Base-by-base conservation (phyloP, 176 grass and related monocot genomes). In the Tillandsia leiboldiana region DNA sequence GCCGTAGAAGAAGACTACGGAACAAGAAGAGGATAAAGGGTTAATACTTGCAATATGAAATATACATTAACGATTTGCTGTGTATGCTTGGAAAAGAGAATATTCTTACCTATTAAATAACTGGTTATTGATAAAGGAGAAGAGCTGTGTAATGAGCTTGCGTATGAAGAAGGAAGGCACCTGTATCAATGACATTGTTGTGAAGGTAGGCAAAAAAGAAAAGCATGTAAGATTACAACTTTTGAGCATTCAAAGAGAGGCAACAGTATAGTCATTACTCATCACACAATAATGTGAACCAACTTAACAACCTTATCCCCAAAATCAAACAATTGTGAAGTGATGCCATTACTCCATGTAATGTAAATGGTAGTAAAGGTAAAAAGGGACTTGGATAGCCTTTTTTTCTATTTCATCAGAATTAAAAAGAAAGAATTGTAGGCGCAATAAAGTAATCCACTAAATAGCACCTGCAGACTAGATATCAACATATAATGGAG, bases 121-220 rank as follows among this genome's bases (percentile, higher is more conserved):
- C 64, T 99, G 94, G 83, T 90, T 93, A 80, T 99, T 99, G 69
- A 99, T 90, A 68, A 93, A 99, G 12, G 94, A 92, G 69, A 99
- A 99, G 71, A 99, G 79, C 47, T 99, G 94, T 57, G 87, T 90
- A 51, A 93, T 80, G 51, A 99, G 94, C 82, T 99, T 99, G 64
- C 89, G 94, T 47, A 93, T 90, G 75, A 99, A 99, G 75, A 99
- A 93, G 58, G 86, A 87, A 10, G 89, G 89, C 51, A 99, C 94
- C 94, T 99, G 81, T 64, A 84, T 71, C 59, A 90, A 24, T 72
- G 51, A 78, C 15, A 42, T 51, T 69, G 12, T 82, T 50, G 75
- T 54, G 42, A 29, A 24, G 66, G 64, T 18, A 66, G 76, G 69
- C 56, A 15, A 77, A 69, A 17, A 17, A 52, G 18, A 20, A 73